These are phyloP conservation scores for Mycena amicta DNA, from an alignment of 768 basidiomycete species.

Conservation along the genomic window DNA sequence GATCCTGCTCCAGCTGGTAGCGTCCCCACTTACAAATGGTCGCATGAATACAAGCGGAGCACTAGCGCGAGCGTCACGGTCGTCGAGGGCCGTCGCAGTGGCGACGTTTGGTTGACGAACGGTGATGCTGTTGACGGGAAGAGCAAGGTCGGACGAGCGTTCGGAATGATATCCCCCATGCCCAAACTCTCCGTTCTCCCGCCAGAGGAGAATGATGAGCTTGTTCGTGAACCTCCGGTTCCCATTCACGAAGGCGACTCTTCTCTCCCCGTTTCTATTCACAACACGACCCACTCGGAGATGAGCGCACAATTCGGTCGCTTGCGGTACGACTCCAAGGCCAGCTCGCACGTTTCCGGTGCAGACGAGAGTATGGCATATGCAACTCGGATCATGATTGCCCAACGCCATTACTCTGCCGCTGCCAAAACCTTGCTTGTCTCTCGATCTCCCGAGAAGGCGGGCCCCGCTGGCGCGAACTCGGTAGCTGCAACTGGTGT, in stretches of 20 bases:
- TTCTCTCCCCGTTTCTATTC: constrained; percentile 44
- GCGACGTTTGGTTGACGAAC: constrained; percentile 73
- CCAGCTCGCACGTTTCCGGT: constrained; percentile 56
- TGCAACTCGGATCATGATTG: constrained; percentile 67
- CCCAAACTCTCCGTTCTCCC: constrained; percentile 74
- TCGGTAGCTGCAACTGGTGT: constrained; percentile 41
- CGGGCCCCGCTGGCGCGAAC: constrained; percentile 33
- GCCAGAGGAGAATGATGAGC: constrained; percentile 48
- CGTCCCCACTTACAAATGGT: constrained; percentile 44
- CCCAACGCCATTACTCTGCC: constrained; percentile 72
- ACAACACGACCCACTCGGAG: constrained; percentile 57
- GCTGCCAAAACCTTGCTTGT: constrained; percentile 67
- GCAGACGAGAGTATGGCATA: constrained; percentile 53
- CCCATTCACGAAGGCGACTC: constrained; percentile 58
- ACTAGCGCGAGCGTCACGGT: constrained; percentile 65
- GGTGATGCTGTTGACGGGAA: constrained; percentile 75
- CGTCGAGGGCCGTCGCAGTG: constrained; percentile 70
- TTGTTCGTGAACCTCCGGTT: constrained; percentile 57
- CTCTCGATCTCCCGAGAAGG: constrained; percentile 48
- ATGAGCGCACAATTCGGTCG: constrained; percentile 60
- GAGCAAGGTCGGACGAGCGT: constrained; percentile 58
- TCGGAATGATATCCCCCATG: constrained; percentile 62
- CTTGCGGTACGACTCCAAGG: constrained; percentile 53
- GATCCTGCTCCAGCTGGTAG: constrained; percentile 46
- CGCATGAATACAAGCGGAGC: constrained; percentile 65